Evolutionary conservation across 1,284 basidiomycete species (phyloP), one percentile per base, ranked within the genome.

Genomic region (Irpex rosettiformis): DNA sequence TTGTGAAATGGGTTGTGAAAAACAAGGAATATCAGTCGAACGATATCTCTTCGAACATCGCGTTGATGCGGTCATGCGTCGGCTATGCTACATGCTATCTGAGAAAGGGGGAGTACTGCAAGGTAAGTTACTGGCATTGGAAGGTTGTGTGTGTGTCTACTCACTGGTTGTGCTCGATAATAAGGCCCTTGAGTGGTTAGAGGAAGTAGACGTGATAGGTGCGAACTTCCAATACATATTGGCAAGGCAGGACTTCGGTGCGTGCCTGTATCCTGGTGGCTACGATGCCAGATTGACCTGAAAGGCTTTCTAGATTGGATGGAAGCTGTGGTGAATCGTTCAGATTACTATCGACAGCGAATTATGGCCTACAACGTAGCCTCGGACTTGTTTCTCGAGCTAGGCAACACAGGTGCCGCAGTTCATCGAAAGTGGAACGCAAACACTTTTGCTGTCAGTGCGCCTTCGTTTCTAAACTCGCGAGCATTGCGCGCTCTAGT

Each of bases 321-420:
- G 33, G 33, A 40, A 11, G 33, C 33, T n/a, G 33, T n/a, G n/a
- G 13, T n/a, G 3, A 11, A 11, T 40, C 33, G 33, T n/a, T n/a
- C n/a, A 51, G 64, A 65, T 22, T 66, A 63, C 43, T 59, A 61
- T 28, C 43, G 61, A 2, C 61, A 67, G 33, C 60, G 63, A 2
- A 33, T 69, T 1, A 63, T 53, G 6, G 63, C 61, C 1, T 59
- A 65, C 29, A 37, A 54, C 29, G 56, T 51, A 10, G 59, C 64
- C 5, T 63, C 63, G 2, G 62, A 67, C 25, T 52, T 66, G 6
- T 66, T 64, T 54, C 57, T 66, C 22, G 48, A 53, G 51, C 62
- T 69, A 2, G 63, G 65, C 0, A 67, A 67, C 57, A 69, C 67
- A 3, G 64, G 62, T 5, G 42, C 61, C 4, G 67, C 64, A 1